These are phyloP conservation scores for Phytophthora niederhauseri DNA, from an alignment of 352 stramenopile species.

Conservation along the genomic window DNA sequence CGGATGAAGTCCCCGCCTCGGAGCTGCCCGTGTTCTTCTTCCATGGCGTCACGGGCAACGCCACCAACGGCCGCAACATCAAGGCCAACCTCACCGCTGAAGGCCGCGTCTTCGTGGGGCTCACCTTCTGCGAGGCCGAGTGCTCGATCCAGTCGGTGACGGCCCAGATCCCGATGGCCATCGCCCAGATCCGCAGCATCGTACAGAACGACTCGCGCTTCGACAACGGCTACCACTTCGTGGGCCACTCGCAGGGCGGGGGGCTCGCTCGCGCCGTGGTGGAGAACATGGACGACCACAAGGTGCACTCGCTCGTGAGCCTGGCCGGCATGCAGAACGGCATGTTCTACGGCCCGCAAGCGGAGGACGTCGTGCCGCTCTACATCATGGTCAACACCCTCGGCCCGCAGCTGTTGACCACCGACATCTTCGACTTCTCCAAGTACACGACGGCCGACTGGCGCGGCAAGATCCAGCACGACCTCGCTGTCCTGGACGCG, in stretches of 20 bases:
- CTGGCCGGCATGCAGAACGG: slow-evolving; percentile 56
- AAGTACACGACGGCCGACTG: slow-evolving; percentile 26
- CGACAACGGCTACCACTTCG: slow-evolving; percentile 51
- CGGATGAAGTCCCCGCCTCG: slow-evolving; percentile 21
- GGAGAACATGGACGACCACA: slow-evolving; percentile 65
- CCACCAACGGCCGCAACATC: slow-evolving; percentile 34
- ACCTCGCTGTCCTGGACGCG: slow-evolving; percentile 37
- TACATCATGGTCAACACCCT: slow-evolving; percentile 41
- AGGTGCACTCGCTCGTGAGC: slow-evolving; percentile 49
- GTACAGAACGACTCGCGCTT: slow-evolving; percentile 41
- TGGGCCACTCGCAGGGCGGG: slow-evolving; percentile 55
- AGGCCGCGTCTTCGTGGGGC: slow-evolving; percentile 40
- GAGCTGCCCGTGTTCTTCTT: slow-evolving; percentile 57
- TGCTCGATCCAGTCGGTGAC: slow-evolving; percentile 43
- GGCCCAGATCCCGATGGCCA: slow-evolving; percentile 46
- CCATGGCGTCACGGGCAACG: slow-evolving; percentile 46
- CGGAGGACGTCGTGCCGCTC: slow-evolving; percentile 34
- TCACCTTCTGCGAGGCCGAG: slow-evolving; percentile 47
- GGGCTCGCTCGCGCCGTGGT: slow-evolving; percentile 49
- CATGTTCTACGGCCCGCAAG: slow-evolving; percentile 56
- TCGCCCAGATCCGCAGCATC: slow-evolving; percentile 48
- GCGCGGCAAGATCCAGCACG: slow-evolving; percentile 42
- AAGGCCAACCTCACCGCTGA: slow-evolving; percentile 39
- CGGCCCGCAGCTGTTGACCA: slow-evolving; percentile 34
- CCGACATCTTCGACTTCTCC: slow-evolving; percentile 43